phyloP scores from a whole-genome alignment of 495 filamentous ascomycete species.

The Hypoxylon trugodes region DNA sequence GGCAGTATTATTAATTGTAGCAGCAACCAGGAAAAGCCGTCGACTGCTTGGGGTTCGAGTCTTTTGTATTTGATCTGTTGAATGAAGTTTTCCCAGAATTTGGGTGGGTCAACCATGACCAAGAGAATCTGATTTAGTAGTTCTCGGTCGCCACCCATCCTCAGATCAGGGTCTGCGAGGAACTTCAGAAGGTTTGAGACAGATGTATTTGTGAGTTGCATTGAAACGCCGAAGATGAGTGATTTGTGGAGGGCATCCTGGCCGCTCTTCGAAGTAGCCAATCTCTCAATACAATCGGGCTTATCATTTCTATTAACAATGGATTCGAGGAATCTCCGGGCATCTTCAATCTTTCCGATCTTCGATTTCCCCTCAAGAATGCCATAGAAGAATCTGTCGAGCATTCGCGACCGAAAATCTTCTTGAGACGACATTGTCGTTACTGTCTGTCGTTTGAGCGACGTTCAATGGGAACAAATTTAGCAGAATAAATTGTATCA shows the following conservation, averaged over 20 bases:
- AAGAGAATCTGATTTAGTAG: slow-evolving; percentile 63
- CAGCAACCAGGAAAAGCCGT: slow-evolving; percentile 68
- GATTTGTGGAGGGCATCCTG: slow-evolving; percentile 57
- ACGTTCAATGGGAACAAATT: too few species aligned
- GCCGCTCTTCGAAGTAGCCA: slow-evolving; percentile 60
- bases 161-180: slow-evolving; percentile 56
- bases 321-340: slow-evolving; percentile 69
- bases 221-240: slow-evolving; percentile 59
- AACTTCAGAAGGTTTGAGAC: slow-evolving; percentile 49
- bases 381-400: slow-evolving; percentile 41
- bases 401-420: slow-evolving; percentile 22
- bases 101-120: slow-evolving; percentile 64
- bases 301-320: slow-evolving; percentile 59
- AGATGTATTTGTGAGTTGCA: slow-evolving; percentile 59
- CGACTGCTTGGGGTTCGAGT: slow-evolving; percentile 50
- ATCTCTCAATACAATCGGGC: slow-evolving; percentile 60
- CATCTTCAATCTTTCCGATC: slow-evolving; percentile 46
- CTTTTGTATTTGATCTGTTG: slow-evolving; percentile 47
- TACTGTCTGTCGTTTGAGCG: too few species aligned
- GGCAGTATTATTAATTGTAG: slow-evolving; percentile 63
- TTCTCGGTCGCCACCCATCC: slow-evolving; percentile 61
- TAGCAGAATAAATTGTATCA: too few species aligned
- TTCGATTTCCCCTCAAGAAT: slow-evolving; percentile 40
- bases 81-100: slow-evolving; percentile 68
- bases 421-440: slow-evolving; percentile 22